Percentiles rank a stretch among this genome's conserved stretches.
These are phyloP conservation scores for Evernia prunastri DNA, from an alignment of 495 filamentous ascomycete species.

Conservation along the genomic window DNA sequence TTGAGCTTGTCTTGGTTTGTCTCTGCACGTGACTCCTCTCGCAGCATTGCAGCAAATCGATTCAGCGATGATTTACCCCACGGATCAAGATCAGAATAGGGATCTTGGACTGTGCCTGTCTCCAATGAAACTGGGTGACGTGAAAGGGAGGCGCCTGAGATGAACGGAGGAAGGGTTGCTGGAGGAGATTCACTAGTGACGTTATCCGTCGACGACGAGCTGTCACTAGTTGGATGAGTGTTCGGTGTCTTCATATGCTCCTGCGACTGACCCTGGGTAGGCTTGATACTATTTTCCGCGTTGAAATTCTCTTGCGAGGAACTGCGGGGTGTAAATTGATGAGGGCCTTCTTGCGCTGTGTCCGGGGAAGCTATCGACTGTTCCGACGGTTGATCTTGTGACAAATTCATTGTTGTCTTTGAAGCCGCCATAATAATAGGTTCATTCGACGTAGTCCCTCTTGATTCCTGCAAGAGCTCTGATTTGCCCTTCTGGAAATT, in stretches of 20 bases:
- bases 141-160: not conserved
- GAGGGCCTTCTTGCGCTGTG: not conserved
- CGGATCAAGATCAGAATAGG: slow-evolving; percentile 46
- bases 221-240: not conserved
- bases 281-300: not conserved
- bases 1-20: slow-evolving; percentile 46
- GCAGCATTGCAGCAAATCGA: slow-evolving; percentile 48
- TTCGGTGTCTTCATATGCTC: not conserved
- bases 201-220: not conserved
- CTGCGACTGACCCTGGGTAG: not conserved
- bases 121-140: slow-evolving; percentile 1
- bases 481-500: not conserved
- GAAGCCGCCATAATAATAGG: not conserved
- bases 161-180: not conserved
- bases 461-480: not conserved
- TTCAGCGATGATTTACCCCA: slow-evolving; percentile 49
- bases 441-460: not conserved
- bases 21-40: slow-evolving; percentile 46
- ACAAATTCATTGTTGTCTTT: not conserved
- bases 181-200: not conserved
- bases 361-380: not conserved
- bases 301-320: not conserved
- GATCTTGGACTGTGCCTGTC: slow-evolving; percentile 28
- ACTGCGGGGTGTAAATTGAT: not conserved
- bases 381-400: not conserved